Base-by-base conservation (phyloP, 805 yeast genomes). In the Pichia paraexigua region DNA sequence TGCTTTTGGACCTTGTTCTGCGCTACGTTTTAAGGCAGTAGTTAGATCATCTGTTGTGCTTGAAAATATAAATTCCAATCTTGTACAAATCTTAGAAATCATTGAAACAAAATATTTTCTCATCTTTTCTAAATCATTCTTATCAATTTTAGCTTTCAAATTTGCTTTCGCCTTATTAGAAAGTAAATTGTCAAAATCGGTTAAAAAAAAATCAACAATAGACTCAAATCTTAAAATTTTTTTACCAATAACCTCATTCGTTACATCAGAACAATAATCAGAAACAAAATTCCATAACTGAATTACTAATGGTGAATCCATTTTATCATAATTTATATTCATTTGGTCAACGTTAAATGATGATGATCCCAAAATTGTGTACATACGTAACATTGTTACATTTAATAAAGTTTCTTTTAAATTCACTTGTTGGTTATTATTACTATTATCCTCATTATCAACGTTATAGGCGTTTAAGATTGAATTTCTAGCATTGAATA, bases 261-360 rank as follows among this genome's bases (percentile, higher is more conserved):
- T 57, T 5, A 66, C 56, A 53, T 63, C 65, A 39, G 52, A 52
- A 17, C 81, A 59, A 40, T 73, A 76, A 9, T 71, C 72, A 2
- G 71, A 56, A 24, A 79, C 60, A 40, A 74, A 65, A n/a, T 74
- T 60, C 89, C 89, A 83, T 70, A 79, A 73, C 53, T 81, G 85
- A 24, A 75, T 67, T 22, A 82, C 69, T 27, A 77, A 71, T 1
- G 82, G 76, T n/a, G 79, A 67, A 58, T 83, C 87, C 3, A 61
- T 30, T 1, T 57, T 45, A n/a, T 56, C 58, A 24, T 46, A 52
- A 18, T 48, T 27, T 5, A 68, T 67, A 52, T 66, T 70, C 3
- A 71, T 60, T 24, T 66, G 60, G 39, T 68, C 67, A 8, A 69
- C 65, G 18, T 47, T 51, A 27, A 53, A 53, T 11, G 42, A 47